These are phyloP conservation scores for Chalciporus sp. DNA, from an alignment of 1,284 basidiomycete species.

Conservation along the genomic window DNA sequence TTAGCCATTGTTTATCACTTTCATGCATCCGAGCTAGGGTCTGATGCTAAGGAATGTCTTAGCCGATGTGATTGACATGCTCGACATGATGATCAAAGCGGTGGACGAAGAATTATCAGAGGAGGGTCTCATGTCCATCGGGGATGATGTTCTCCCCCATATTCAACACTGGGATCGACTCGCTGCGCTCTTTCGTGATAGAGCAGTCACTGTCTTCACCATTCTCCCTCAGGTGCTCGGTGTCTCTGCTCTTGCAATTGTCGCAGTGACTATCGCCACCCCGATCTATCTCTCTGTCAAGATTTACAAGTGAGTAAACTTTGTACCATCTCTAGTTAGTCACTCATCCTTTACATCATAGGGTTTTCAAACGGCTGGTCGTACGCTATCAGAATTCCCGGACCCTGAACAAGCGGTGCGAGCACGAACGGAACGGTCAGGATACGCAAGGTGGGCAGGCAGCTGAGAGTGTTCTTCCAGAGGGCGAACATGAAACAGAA, in stretches of 20 bases:
- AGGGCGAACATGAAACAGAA: neutral
- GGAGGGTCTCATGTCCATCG: neutral
- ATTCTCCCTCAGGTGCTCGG: neutral
- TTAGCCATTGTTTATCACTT: neutral
- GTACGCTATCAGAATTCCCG: neutral
- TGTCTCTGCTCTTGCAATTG: neutral
- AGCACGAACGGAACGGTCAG: neutral
- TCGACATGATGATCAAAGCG: conserved; percentile 1
- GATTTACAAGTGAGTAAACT: neutral
- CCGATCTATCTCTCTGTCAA: neutral
- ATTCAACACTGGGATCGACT: conserved; percentile 16
- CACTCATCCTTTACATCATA: neutral
- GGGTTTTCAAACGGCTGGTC: neutral
- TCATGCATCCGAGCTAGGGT: neutral
- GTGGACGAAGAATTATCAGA: conserved; percentile 1
- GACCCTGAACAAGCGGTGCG: neutral
- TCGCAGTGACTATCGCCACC: neutral
- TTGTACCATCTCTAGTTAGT: neutral
- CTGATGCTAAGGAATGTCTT: neutral
- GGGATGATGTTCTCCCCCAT: conserved; percentile 9
- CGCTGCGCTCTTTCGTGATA: neutral
- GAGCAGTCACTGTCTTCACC: neutral
- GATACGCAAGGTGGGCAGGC: neutral
- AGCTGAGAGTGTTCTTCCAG: neutral
- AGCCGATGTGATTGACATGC: conserved; percentile 1